A percentile compares a stretch with the other conserved stretches of the same genome.
phyloP scores from a whole-genome alignment of 495 filamentous ascomycete genomes.

The Thermochaetoides thermophila region DNA sequence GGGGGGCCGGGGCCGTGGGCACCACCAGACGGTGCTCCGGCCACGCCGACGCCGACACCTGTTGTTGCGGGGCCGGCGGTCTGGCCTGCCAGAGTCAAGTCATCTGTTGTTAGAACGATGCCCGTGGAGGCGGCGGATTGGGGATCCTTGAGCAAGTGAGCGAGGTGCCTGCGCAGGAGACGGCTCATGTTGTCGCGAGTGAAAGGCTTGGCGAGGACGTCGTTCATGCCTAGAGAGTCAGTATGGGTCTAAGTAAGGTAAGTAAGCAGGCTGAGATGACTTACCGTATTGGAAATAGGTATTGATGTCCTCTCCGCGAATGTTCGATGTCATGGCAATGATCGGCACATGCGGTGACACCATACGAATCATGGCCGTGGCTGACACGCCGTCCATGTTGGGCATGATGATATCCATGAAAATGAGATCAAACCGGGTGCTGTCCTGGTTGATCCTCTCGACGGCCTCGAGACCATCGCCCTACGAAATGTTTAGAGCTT shows the following conservation, averaged over 20 bases:
- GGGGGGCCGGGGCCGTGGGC: constrained; percentile 11
- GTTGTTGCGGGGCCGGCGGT: constrained; percentile 10
- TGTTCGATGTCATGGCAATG: constrained; percentile 98
- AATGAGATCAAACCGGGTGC: constrained; percentile 75
- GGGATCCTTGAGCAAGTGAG: constrained; percentile 47
- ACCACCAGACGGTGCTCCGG: too few species aligned
- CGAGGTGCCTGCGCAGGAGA: constrained; percentile 80
- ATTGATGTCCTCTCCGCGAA: constrained; percentile 89
- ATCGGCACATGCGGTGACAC: constrained; percentile 73
- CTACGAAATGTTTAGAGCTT: too few species aligned
- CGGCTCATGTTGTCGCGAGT: constrained; percentile 87
- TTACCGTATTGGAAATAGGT: constrained; percentile 95
- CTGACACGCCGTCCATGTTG: constrained; percentile 85
- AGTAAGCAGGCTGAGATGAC: constrained; percentile 10
- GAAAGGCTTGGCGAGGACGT: constrained; percentile 93
- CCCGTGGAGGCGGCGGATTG: constrained; percentile 10
- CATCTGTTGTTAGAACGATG: constrained; percentile 3
- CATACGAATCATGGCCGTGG: constrained; percentile 85
- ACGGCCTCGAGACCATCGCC: constrained; percentile 80
- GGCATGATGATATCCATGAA: constrained; percentile 99
- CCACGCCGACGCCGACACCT: too few species aligned
- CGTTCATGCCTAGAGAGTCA: constrained; percentile 75
- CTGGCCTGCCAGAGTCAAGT: constrained; percentile 4
- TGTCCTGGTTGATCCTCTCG: constrained; percentile 67
- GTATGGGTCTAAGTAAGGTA: constrained; percentile 1